phyloP scores from a whole-genome alignment of 1,284 basidiomycete species.

The Cutaneotrichosporon sp. region DNA sequence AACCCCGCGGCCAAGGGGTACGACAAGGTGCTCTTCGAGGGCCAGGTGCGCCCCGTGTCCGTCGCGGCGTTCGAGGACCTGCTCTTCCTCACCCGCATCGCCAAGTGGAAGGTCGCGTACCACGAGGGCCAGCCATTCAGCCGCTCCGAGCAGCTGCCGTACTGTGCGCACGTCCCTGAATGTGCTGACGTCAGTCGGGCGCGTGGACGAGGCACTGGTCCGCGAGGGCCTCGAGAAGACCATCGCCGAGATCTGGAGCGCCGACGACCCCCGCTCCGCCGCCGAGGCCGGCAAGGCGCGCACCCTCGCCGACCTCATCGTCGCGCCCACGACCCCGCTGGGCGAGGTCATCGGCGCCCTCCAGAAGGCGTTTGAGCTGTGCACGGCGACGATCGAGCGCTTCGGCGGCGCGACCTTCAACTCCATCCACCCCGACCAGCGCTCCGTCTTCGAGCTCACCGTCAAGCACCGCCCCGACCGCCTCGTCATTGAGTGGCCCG shows the following conservation, averaged over 20 bases:
- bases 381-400: not conserved
- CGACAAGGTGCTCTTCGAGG: not conserved
- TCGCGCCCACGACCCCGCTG: not conserved
- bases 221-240: constrained; percentile 1
- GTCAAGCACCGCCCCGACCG: constrained; percentile 4
- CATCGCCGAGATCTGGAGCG: not conserved
- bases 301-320: not conserved
- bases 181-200: not conserved
- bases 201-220: not conserved
- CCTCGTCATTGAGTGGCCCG: not conserved
- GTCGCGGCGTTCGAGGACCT: constrained; percentile 1
- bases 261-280: not conserved
- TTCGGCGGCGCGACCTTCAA: not conserved
- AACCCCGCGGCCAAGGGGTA: not conserved
- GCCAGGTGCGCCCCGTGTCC: not conserved
- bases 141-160: constrained; percentile 1
- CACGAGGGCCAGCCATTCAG: not conserved
- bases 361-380: not conserved
- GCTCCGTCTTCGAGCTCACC: constrained; percentile 1
- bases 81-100: constrained; percentile 1
- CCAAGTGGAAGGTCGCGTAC: constrained; percentile 3
- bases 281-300: constrained; percentile 1
- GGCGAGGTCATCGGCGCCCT: not conserved
- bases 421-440: not conserved
- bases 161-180: not conserved